These are phyloP conservation scores for Suhomyces tanzawaensis DNA, from an alignment of 805 yeast species.

Conservation along the genomic window DNA sequence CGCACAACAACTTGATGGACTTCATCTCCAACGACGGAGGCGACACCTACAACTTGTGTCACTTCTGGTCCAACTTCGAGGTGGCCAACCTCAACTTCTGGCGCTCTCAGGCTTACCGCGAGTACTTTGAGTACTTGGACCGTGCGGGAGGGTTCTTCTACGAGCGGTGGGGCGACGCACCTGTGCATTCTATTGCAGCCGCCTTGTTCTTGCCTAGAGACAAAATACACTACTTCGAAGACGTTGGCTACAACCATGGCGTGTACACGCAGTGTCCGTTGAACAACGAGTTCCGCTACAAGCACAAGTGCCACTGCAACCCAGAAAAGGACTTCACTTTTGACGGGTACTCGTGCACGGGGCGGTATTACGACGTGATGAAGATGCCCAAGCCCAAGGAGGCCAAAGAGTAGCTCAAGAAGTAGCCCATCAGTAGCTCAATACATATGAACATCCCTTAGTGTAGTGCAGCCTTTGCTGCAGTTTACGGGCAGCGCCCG, in stretches of 20 bases:
- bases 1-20: constrained; percentile 62
- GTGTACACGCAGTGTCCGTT: constrained; percentile 82
- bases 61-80: constrained; percentile 91
- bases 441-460: no score
- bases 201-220: constrained; percentile 69
- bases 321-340: constrained; percentile 74
- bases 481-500: no score
- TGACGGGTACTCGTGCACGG: constrained; percentile 40
- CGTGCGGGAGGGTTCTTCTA: constrained; percentile 84
- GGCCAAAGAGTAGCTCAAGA: background rate
- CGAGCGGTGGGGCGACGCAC: constrained; percentile 95
- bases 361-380: constrained; percentile 30
- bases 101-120: constrained; percentile 67
- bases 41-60: constrained; percentile 72
- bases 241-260: constrained; percentile 79
- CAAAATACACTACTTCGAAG: constrained; percentile 74
- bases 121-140: constrained; percentile 74
- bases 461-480: no score
- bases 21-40: constrained; percentile 72
- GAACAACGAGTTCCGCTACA: constrained; percentile 51
- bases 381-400: constrained; percentile 23
- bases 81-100: constrained; percentile 71
- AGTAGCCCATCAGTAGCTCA: no score
- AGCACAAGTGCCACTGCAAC: constrained; percentile 70
- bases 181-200: constrained; percentile 87